These are phyloP conservation scores for Pyrenochaeta sp. DNA, from an alignment of 2,329 filamentous ascomycete genomes.

Conservation along the genomic window DNA sequence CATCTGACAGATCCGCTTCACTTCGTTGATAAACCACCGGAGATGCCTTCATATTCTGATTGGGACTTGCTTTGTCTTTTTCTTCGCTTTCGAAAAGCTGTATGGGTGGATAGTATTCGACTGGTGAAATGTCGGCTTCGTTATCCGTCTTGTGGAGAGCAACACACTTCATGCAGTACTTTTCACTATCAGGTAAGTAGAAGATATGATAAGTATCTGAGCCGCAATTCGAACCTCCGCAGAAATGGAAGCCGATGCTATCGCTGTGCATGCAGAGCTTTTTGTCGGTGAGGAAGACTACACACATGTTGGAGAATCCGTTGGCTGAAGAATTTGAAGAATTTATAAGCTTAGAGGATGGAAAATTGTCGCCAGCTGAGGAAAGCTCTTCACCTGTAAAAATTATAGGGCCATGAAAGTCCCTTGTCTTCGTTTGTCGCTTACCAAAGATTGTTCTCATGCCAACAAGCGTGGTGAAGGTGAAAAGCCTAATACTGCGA, in stretches of 20 bases:
- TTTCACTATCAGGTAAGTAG: background rate
- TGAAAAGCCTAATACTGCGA: background rate
- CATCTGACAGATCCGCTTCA: conserved; percentile 5
- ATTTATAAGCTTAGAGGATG: background rate
- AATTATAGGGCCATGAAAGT: background rate
- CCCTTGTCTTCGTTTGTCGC: background rate
- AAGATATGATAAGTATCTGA: background rate
- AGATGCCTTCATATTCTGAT: background rate
- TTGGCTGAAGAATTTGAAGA: too few species aligned
- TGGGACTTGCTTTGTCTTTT: background rate
- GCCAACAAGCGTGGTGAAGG: background rate
- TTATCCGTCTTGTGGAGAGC: background rate
- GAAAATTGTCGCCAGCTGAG: background rate
- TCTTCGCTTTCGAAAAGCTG: background rate
- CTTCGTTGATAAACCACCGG: background rate
- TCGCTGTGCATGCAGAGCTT: too few species aligned
- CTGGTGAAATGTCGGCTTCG: background rate
- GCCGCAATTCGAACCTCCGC: too few species aligned
- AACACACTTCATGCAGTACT: background rate
- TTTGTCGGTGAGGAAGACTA: conserved; percentile 11
- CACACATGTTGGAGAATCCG: conserved; percentile 13
- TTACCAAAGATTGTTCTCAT: background rate
- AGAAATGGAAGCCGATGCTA: too few species aligned
- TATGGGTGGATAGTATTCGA: background rate
- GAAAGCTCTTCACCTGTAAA: too few species aligned